Conservation (phyloP, 306 rosid species). For the Vigna angularis region DNA sequence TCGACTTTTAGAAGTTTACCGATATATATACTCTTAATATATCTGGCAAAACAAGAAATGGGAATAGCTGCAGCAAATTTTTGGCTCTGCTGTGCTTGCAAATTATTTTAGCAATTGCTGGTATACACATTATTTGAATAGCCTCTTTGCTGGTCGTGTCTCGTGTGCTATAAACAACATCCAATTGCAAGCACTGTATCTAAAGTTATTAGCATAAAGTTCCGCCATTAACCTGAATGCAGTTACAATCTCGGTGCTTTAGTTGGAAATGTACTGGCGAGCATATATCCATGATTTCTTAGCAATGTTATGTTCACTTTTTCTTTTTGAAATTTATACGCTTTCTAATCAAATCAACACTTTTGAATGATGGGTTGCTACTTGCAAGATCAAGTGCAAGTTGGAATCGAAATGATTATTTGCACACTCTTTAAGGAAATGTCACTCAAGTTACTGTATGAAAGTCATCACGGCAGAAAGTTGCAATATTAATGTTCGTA, state of each 20-base stretch:
- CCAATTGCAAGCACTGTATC: not conserved
- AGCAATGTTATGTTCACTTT: not conserved
- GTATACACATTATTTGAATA: slow-evolving; percentile 11
- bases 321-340: not conserved
- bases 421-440: not conserved
- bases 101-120: slow-evolving; percentile 17
- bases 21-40: slow-evolving; percentile 42
- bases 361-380: slow-evolving; percentile 1
- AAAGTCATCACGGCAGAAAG: no score
- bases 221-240: not conserved
- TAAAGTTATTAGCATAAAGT: not conserved
- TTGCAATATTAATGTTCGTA: no score
- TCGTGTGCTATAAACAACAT: not conserved
- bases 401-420: slow-evolving; percentile 4
- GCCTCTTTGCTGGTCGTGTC: slow-evolving; percentile 16
- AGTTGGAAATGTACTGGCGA: not conserved
- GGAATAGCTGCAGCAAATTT: slow-evolving; percentile 20
- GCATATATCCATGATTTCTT: not conserved
- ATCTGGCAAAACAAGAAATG: slow-evolving; percentile 44
- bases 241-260: not conserved
- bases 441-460: not conserved
- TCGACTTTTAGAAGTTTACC: slow-evolving; percentile 28
- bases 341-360: not conserved
- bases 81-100: slow-evolving; percentile 6
- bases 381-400: not conserved